A percentile compares a stretch with the other conserved stretches of the same genome.
Evolutionary conservation across 805 yeast genomes (phyloP).

Genomic region (Kuraishia capsulata): DNA sequence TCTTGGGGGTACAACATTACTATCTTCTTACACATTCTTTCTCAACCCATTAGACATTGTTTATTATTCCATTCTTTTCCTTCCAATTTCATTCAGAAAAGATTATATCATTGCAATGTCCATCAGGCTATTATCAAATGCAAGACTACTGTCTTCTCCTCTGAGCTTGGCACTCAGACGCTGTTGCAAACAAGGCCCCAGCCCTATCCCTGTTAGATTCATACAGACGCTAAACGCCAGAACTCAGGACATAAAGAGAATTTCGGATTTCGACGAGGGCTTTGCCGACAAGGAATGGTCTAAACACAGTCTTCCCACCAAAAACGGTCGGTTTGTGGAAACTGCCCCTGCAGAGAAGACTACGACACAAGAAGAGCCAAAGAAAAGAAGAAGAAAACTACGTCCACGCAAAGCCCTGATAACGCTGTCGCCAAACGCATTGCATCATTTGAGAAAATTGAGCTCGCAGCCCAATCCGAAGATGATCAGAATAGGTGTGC

Average conservation of each 20-base stretch:
- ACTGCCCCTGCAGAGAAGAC: background rate
- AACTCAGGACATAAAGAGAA: background rate
- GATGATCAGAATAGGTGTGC: constrained; percentile 87
- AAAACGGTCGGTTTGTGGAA: constrained; percentile 5
- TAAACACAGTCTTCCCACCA: constrained; percentile 8
- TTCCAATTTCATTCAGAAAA: too few relatives aligned
- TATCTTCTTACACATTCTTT: too few relatives aligned
- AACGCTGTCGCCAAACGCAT: constrained; percentile 68
- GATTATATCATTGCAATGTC: too few relatives aligned
- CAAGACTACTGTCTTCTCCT: too few relatives aligned
- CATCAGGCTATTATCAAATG: too few relatives aligned
- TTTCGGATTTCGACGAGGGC: background rate
- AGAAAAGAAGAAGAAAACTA: constrained; percentile 46
- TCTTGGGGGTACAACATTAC: too few relatives aligned
- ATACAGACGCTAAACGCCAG: background rate
- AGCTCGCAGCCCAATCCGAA: constrained; percentile 80
- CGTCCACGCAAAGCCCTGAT: constrained; percentile 89
- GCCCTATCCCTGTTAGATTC: too few relatives aligned
- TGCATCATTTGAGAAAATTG: constrained; percentile 57
- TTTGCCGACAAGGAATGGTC: constrained; percentile 6
- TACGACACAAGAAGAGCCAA: background rate
- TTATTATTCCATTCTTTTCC: too few relatives aligned
- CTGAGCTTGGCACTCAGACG: too few relatives aligned
- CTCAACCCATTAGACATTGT: too few relatives aligned
- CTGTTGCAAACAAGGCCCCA: too few relatives aligned